Evolutionary conservation across 2,329 filamentous ascomycete species (phyloP).

Genomic region (Dactylellina drechsleri): DNA sequence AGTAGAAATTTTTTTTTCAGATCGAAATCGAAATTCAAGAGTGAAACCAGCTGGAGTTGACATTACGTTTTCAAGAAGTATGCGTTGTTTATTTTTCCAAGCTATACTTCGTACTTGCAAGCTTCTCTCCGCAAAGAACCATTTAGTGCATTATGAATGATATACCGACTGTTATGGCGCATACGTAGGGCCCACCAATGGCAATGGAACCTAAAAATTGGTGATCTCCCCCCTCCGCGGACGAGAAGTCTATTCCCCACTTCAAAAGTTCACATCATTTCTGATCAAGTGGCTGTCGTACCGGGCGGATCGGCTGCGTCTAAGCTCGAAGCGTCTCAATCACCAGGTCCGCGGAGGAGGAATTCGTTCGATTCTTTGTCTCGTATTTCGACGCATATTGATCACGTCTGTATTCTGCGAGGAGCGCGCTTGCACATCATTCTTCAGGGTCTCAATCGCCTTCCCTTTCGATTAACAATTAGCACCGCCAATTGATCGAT

Average conservation of each 20-base stretch:
- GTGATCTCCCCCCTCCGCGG: background rate
- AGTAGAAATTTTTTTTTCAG: background rate
- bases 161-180: too few species aligned
- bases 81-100: conserved; percentile 34
- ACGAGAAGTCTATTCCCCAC: too few species aligned
- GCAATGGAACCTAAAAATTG: background rate
- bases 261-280: background rate
- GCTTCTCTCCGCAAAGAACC: background rate
- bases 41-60: background rate
- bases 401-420: conserved; percentile 28
- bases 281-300: background rate
- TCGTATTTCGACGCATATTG: conserved; percentile 6
- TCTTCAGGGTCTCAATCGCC: conserved; percentile 33
- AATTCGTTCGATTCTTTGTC: conserved; percentile 27
- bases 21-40: background rate
- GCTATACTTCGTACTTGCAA: background rate
- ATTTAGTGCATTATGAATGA: background rate
- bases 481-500: background rate
- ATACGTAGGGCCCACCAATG: too few species aligned
- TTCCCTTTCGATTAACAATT: background rate
- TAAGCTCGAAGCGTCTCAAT: conserved; percentile 18
- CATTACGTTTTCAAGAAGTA: conserved; percentile 3
- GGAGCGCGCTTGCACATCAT: conserved; percentile 26
- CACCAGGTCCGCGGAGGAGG: conserved; percentile 18
- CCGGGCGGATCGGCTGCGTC: conserved; percentile 8